Base-by-base conservation (phyloP, 2,329 filamentous ascomycete species). In the Aspergillus alliaceus region DNA sequence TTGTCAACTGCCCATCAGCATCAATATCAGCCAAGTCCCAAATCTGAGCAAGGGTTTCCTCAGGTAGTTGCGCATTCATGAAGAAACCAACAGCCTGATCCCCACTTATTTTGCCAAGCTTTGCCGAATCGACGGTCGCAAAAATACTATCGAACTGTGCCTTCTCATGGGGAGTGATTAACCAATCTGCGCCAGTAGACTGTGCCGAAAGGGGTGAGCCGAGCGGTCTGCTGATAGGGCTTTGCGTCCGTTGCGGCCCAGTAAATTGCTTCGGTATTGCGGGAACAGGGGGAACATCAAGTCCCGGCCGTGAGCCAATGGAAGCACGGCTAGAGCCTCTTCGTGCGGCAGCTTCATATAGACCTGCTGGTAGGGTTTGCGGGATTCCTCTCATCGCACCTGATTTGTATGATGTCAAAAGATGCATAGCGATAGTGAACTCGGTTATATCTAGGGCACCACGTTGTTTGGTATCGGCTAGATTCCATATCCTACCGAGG, bases 361-460 rank as follows among this genome's bases (percentile, higher is more conserved):
- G 80, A 11, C 89, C 90, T 12, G 90, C 86, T 6, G 95, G 95
- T 2, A 99, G 83, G 25, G 89, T 85, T 59, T 80, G 89, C 1
- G 95, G 95, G 56, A 98, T 82, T 20, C 84, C 86, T 62, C 91
- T 87, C 73, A 99, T 83, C 29, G 87, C 82, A 22, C 92, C 90
- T 12, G 87, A 89, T 80, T 96, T 96, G 77, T 91, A 91, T 12
- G 92, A 96, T 14, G 91, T 93, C 60, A 99, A 82, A 59, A 99
- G 81, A 74, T 99, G 95, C 95, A 99, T 99, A 46, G 95, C 95
- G 69, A 99, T 96, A 70, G 96, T 90, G 72, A 99, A 99, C 68
- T 98, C 95, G 14, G 92, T 93, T 66, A 88, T 83, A 57, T 93
- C 90, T 34, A 99, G 82, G 31, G 89, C 87, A 51, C 95, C 95